Conservation (phyloP, 176 grass and related monocot genomes). For the Phyllostachys edulis region DNA sequence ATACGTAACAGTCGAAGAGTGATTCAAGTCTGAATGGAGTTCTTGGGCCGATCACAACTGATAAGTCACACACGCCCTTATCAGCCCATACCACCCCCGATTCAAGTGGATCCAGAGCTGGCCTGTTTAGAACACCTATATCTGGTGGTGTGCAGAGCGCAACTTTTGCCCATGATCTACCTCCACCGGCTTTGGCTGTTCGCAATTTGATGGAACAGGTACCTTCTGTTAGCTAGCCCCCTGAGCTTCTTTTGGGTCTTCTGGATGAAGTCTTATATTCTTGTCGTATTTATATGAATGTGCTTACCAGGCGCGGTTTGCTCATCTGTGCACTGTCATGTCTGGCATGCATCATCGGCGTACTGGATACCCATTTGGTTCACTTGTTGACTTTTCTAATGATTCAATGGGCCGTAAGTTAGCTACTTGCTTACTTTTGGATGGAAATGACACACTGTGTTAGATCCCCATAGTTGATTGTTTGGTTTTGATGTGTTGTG, state of each 20-base stretch:
- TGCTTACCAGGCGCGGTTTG: constrained; percentile 71
- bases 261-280: neutral
- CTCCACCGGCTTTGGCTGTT: constrained; percentile 88
- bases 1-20: constrained; percentile 1
- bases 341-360: constrained; percentile 95
- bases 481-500: neutral
- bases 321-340: constrained; percentile 93
- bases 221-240: neutral
- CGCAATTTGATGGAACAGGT: constrained; percentile 99
- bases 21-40: constrained; percentile 45
- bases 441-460: neutral
- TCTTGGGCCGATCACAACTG: neutral
- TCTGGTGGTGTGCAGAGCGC: constrained; percentile 97
- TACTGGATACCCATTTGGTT: constrained; percentile 93
- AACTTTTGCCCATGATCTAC: constrained; percentile 84
- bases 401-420: constrained; percentile 94
- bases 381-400: constrained; percentile 90
- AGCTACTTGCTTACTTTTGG: constrained; percentile 9
- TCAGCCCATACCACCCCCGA: constrained; percentile 9
- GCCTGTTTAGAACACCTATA: constrained; percentile 93
- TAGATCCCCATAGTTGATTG: neutral
- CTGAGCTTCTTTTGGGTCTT: neutral
- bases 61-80: constrained; percentile 10
- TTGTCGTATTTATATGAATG: neutral
- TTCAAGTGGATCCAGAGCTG: constrained; percentile 70